These are phyloP conservation scores for Hemileia vastatrix DNA, from an alignment of 1,284 basidiomycete species.

Conservation along the genomic window DNA sequence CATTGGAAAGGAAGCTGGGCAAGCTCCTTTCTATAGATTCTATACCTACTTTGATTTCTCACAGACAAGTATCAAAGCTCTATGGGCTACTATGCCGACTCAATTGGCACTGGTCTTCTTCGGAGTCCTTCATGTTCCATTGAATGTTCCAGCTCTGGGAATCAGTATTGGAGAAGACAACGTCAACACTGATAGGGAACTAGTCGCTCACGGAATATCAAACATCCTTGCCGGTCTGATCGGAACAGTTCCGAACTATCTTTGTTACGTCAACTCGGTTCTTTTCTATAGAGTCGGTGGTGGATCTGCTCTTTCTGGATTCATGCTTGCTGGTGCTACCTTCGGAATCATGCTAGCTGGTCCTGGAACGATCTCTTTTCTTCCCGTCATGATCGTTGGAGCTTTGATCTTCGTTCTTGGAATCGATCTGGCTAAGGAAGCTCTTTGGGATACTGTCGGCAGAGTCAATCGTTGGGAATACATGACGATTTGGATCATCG, in stretches of 20 bases:
- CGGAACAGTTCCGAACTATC: conserved; percentile 63
- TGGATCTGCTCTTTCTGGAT: conserved; percentile 67
- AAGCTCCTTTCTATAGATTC: no score
- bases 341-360: conserved; percentile 67
- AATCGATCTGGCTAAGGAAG: conserved; percentile 81
- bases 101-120: conserved; percentile 59
- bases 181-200: conserved; percentile 82
- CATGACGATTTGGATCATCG: conserved; percentile 50
- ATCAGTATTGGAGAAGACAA: conserved; percentile 83
- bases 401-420: conserved; percentile 91
- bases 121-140: conserved; percentile 82
- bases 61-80: conserved; percentile 35
- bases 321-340: conserved; percentile 72
- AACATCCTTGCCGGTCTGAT: conserved; percentile 71
- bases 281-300: conserved; percentile 96
- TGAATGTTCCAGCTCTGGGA: conserved; percentile 84
- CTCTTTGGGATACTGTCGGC: conserved; percentile 87
- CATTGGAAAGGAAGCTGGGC: conserved; percentile 56
- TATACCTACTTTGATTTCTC: conserved; percentile 42
- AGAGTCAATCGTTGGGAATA: conserved; percentile 66
- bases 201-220: conserved; percentile 83
- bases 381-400: conserved; percentile 55
- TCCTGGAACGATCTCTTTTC: conserved; percentile 71
- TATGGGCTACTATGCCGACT: conserved; percentile 46
- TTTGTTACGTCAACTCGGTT: no score